Conservation (phyloP, 768 basidiomycete genomes). For the Artomyces pyxidatus region DNA sequence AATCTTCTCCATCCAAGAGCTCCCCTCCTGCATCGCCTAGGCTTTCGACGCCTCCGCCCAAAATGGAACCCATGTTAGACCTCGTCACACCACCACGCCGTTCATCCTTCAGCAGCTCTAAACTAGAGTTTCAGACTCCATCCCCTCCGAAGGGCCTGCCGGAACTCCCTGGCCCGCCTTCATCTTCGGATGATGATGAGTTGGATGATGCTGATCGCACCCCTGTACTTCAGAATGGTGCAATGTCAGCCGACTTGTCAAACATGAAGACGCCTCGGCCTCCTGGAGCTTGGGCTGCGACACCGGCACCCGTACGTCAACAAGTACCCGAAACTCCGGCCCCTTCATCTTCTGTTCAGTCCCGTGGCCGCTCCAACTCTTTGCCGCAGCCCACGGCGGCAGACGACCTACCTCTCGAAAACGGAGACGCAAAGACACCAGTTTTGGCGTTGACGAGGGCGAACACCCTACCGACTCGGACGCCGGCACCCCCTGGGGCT, state of each 20-base stretch:
- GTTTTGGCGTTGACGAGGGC: constrained; percentile 9
- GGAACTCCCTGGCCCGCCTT: constrained; percentile 59
- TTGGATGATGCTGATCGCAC: constrained; percentile 24
- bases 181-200: constrained; percentile 43
- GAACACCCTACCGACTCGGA: constrained; percentile 21
- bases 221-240: constrained; percentile 16
- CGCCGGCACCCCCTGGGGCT: constrained; percentile 39
- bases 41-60: constrained; percentile 15
- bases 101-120: constrained; percentile 32
- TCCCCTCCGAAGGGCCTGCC: constrained; percentile 56
- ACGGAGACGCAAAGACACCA: background rate
- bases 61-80: constrained; percentile 14
- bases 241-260: constrained; percentile 22
- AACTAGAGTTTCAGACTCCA: constrained; percentile 49
- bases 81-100: constrained; percentile 43
- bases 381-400: constrained; percentile 11
- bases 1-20: background rate
- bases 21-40: background rate
- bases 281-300: constrained; percentile 38
- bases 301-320: constrained; percentile 26
- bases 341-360: background rate
- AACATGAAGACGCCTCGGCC: constrained; percentile 37
- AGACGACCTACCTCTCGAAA: background rate
- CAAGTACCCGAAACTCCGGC: constrained; percentile 11
- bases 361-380: constrained; percentile 13